Percentiles rank a stretch among this genome's conserved stretches.
Evolutionary conservation across 2,329 filamentous ascomycete species (phyloP).

Genomic region (Cyanodermella asteris): DNA sequence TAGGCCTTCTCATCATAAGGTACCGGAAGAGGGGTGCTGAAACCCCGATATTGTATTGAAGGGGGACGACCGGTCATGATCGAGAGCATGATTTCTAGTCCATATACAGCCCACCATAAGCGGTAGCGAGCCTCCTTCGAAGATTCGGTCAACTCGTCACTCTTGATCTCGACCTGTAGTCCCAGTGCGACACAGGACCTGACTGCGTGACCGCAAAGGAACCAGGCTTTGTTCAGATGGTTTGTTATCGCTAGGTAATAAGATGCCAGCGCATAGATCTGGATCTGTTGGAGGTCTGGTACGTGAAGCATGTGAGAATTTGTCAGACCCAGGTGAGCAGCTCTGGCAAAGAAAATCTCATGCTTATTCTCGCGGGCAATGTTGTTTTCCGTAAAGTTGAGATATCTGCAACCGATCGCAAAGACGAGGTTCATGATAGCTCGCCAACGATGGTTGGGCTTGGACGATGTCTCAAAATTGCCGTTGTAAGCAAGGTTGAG

Average conservation of each 20-base stretch:
- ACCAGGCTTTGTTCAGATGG: constrained; percentile 19
- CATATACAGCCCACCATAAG: constrained; percentile 20
- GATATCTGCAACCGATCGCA: constrained; percentile 18
- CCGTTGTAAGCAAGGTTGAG: constrained; percentile 6
- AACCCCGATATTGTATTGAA: constrained; percentile 11
- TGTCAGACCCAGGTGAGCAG: too few species aligned
- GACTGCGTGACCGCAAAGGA: constrained; percentile 15
- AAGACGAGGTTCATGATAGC: constrained; percentile 19
- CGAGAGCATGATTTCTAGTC: constrained; percentile 15
- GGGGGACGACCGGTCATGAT: constrained; percentile 17
- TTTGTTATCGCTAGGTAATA: constrained; percentile 19
- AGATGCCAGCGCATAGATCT: constrained; percentile 15
- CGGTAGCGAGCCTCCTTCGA: constrained; percentile 15
- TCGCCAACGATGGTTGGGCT: too few species aligned
- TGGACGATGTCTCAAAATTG: too few species aligned
- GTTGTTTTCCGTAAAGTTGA: constrained; percentile 12
- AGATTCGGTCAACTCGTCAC: constrained; percentile 8
- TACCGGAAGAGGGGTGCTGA: constrained; percentile 14
- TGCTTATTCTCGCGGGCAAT: too few species aligned
- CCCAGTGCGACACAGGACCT: constrained; percentile 16
- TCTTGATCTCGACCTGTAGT: constrained; percentile 16
- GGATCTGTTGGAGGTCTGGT: constrained; percentile 17
- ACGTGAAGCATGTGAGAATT: too few species aligned
- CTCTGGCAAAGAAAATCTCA: too few species aligned
- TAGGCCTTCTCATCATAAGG: constrained; percentile 10